A percentile compares a stretch with the other conserved stretches of the same genome.
phyloP scores from a whole-genome alignment of 495 filamentous ascomycete genomes.

The Extremus antarcticus region DNA sequence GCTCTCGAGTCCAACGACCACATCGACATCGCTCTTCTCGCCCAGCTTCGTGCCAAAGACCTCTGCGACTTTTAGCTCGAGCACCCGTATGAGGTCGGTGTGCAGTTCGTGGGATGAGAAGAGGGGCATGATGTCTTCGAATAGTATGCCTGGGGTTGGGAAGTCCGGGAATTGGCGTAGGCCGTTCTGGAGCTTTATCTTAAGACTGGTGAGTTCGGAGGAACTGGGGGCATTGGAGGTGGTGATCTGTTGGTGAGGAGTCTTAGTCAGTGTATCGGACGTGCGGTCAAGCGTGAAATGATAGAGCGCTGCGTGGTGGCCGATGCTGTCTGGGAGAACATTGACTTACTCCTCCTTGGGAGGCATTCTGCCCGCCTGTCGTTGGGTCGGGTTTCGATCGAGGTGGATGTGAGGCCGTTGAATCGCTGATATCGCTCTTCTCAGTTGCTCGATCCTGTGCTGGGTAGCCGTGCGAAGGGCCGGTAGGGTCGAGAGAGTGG shows the following conservation, averaged over 20 bases:
- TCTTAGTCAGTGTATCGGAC: no score
- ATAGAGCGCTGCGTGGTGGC: no score
- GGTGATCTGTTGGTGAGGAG: slow-evolving; percentile 8
- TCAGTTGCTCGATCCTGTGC: slow-evolving; percentile 16
- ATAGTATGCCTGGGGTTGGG: slow-evolving; percentile 84
- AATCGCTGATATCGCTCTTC: slow-evolving; percentile 3
- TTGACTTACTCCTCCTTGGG: no score
- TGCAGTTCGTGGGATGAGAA: slow-evolving; percentile 75
- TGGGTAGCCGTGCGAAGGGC: slow-evolving; percentile 19
- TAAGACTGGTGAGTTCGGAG: slow-evolving; percentile 58
- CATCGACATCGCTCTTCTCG: slow-evolving; percentile 47
- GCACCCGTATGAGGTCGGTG: slow-evolving; percentile 65
- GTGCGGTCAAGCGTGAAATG: no score
- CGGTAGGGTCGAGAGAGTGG: neutral
- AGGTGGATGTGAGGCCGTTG: slow-evolving; percentile 30
- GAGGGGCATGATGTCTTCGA: slow-evolving; percentile 96
- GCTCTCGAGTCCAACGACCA: slow-evolving; percentile 87
- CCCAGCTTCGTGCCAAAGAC: slow-evolving; percentile 7
- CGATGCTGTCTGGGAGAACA: no score
- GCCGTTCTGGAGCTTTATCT: slow-evolving; percentile 56
- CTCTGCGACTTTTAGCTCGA: slow-evolving; percentile 63
- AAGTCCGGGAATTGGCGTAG: slow-evolving; percentile 84
- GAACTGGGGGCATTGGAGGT: slow-evolving; percentile 32
- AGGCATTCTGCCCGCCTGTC: slow-evolving; percentile 3
- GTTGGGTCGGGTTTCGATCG: slow-evolving; percentile 29